These are phyloP conservation scores for Hemileccinum rubropunctum DNA, from an alignment of 768 basidiomycete species.

Conservation along the genomic window DNA sequence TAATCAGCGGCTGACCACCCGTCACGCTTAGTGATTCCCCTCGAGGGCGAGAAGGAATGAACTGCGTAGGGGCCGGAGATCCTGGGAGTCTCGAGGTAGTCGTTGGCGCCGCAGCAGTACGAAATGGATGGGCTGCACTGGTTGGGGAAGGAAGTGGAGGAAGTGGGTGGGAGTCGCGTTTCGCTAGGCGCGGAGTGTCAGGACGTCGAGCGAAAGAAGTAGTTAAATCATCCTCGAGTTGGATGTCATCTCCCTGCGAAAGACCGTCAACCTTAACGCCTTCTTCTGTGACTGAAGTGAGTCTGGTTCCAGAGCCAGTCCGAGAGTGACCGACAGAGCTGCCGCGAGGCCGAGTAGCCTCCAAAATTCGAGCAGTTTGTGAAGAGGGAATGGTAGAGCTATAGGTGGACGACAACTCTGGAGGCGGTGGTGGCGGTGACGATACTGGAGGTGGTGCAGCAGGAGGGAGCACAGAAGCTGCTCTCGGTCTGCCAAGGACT, in stretches of 20 bases:
- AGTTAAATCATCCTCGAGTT: slow-evolving; percentile 32
- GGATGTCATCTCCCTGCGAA: slow-evolving; percentile 22
- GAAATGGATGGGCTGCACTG: slow-evolving; percentile 27
- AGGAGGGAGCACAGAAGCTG: slow-evolving; percentile 61
- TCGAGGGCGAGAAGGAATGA: slow-evolving; percentile 50
- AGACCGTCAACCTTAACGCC: slow-evolving; percentile 37
- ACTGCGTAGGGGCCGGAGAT: slow-evolving; percentile 43
- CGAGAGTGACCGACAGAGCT: slow-evolving; percentile 53
- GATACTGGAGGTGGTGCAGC: slow-evolving; percentile 62
- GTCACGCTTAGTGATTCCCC: slow-evolving; percentile 46
- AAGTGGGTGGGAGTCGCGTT: slow-evolving; percentile 60
- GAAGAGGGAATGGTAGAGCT: slow-evolving; percentile 30
- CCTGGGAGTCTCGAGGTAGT: slow-evolving; percentile 40
- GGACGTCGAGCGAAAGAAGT: slow-evolving; percentile 32
- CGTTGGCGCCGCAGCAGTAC: slow-evolving; percentile 22
- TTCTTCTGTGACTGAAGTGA: slow-evolving; percentile 66
- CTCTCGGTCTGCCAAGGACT: slow-evolving; percentile 42
- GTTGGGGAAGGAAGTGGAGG: slow-evolving; percentile 62
- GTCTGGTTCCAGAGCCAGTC: slow-evolving; percentile 53
- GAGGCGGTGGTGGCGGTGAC: slow-evolving; percentile 57
- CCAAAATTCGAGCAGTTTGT: slow-evolving; percentile 33
- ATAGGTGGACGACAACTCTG: slow-evolving; percentile 32
- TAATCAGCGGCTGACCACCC: slow-evolving; percentile 47
- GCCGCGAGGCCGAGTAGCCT: slow-evolving; percentile 42
- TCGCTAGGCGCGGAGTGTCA: slow-evolving; percentile 42